Evolutionary conservation across 768 basidiomycete species (phyloP).

Genomic region (Amyloporia xantha): DNA sequence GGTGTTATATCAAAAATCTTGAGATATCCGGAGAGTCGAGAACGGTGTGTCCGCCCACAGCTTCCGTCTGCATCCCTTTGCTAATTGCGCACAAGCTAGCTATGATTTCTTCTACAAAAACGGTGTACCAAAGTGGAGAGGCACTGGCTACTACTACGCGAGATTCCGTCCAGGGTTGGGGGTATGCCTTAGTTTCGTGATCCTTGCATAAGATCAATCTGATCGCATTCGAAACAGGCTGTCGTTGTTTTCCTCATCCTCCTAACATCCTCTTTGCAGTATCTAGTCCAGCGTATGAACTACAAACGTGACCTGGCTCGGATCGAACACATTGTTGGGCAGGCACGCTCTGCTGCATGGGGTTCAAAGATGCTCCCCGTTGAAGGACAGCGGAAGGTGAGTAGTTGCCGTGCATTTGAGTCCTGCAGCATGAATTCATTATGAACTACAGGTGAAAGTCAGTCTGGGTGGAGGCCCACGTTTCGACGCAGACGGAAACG

Average conservation of each 20-base stretch:
- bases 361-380: constrained; percentile 65
- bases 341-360: constrained; percentile 76
- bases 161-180: constrained; percentile 91
- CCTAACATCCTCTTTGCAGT: constrained; percentile 78
- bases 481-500: constrained; percentile 51
- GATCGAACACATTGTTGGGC: constrained; percentile 51
- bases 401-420: constrained; percentile 11
- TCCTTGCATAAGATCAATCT: constrained; percentile 1
- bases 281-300: constrained; percentile 71
- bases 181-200: constrained; percentile 33
- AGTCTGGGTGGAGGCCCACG: constrained; percentile 51
- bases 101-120: constrained; percentile 97
- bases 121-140: constrained; percentile 94
- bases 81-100: constrained; percentile 30
- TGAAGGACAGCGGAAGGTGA: constrained; percentile 60
- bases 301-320: constrained; percentile 65
- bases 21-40: constrained; percentile 64
- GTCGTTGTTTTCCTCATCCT: constrained; percentile 73
- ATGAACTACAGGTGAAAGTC: constrained; percentile 52
- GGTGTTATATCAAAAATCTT: constrained; percentile 83
- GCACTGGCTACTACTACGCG: constrained; percentile 94
- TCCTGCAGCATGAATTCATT: background rate
- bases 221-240: constrained; percentile 35
- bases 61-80: background rate
- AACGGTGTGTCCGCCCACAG: constrained; percentile 47